Conservation (phyloP, 2,329 filamentous ascomycete genomes). For the Colletotrichum tropicale region DNA sequence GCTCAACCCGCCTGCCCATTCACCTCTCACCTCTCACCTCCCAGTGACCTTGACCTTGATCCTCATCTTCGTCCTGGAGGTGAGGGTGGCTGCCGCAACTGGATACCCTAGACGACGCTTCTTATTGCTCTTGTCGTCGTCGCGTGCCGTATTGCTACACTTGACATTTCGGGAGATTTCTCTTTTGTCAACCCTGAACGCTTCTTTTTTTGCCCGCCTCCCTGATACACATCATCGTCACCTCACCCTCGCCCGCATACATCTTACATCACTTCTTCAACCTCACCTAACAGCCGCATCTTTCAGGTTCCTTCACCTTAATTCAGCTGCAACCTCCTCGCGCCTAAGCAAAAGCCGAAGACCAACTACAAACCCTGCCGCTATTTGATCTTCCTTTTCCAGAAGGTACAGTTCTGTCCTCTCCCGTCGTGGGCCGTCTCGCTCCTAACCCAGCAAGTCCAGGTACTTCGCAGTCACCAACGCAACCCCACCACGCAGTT, state of each 20-base stretch:
- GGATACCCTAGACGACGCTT: not conserved
- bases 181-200: not conserved
- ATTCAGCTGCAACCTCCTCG: not conserved
- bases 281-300: not conserved
- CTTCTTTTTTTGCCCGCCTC: not conserved
- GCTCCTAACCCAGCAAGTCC: not conserved
- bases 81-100: not conserved
- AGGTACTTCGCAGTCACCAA: slow-evolving; percentile 14
- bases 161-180: not conserved
- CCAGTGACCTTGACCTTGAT: not conserved
- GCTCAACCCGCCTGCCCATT: not conserved
- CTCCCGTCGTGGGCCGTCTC: not conserved
- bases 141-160: not conserved
- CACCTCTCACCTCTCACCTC: not conserved
- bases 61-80: not conserved
- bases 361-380: not conserved
- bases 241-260: not conserved
- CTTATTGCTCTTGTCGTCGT: not conserved
- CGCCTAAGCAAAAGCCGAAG: not conserved
- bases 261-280: not conserved
- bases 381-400: not conserved
- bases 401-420: not conserved
- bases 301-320: not conserved
- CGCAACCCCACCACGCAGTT: slow-evolving; percentile 10
- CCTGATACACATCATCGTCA: not conserved